Evolutionary conservation across 441 rosid genomes (phyloP), one percentile per base, ranked within the genome.

Genomic region (Pelargonium hybrid): DNA sequence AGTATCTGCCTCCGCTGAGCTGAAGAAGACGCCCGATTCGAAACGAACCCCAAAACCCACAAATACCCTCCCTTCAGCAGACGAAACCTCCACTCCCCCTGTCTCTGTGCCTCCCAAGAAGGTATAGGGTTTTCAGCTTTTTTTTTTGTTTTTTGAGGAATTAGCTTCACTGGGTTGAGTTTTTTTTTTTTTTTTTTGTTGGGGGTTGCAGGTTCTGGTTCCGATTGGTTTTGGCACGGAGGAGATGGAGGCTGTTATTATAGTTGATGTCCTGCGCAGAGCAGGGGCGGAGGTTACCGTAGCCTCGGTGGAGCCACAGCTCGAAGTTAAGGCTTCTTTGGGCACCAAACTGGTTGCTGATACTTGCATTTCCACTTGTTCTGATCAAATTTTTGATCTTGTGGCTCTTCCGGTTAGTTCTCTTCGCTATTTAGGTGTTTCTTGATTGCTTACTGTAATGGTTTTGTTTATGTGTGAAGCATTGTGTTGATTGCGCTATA

Each of bases 211-310:
- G 98, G 95, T 90, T 66, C 84, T 93, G 77, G 84, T 93, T 74
- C 98, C 97, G 47, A 82, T 93, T 75, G 97, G 90, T 34, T 86
- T 80, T 76, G 98, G 97, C 59, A 87, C 92, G 3, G 98, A 93
- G 80, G 98, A 89, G 76, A 91, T 93, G 85, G 97, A 93, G 80
- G 98, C 91, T 78, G 95, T 93, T 31, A 85, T 90, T 69, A 66
- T 90, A 50, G 77, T 84, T 73, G 86, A 86, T 79, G 97, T 91
- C 76, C 76, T 91, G 76, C 87, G 97, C 4, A 84, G 94, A 75
- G 98, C 96, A 65, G 98, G 98, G 43, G 98, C 98, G 50, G 84
- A 87, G 72, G 98, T 93, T 52, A 85, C 76, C 11, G 73, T 93
- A 73, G 98, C 97, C 64, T 93, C 98, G 0, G 96, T 93, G 66